A percentile compares a stretch with the other conserved stretches of the same genome.
Conservation (phyloP, 2,329 filamentous ascomycete species). For the Hypoxylon rubiginosum region DNA sequence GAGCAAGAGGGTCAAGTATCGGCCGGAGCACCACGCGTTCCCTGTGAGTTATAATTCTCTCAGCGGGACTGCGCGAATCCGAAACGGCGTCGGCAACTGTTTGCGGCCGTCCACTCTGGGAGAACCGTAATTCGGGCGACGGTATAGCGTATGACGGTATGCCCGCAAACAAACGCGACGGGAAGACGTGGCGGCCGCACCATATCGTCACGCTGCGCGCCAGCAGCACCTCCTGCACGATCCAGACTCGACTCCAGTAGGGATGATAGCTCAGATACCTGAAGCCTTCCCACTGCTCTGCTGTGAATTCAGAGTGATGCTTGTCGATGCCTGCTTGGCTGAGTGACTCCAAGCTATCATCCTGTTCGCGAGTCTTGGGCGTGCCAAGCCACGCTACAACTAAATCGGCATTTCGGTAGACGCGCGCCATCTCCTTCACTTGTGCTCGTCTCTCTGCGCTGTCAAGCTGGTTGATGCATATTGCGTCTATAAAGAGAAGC, state of each 20-base stretch:
- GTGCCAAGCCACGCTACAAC: conserved; percentile 36
- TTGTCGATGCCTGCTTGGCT: conserved; percentile 1
- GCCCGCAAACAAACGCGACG: conserved; percentile 24
- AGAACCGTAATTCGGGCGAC: background rate
- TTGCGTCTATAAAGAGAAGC: conserved; percentile 38
- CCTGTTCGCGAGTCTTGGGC: background rate
- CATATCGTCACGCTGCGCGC: conserved; percentile 29
- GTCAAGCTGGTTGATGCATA: conserved; percentile 38
- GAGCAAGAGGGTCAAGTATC: conserved; percentile 11
- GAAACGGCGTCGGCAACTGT: conserved; percentile 6
- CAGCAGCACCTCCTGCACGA: conserved; percentile 40
- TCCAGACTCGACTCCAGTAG: conserved; percentile 38
- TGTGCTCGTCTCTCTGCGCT: conserved; percentile 23
- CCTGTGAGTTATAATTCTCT: conserved; percentile 25
- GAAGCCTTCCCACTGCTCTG: conserved; percentile 27
- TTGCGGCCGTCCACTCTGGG: conserved; percentile 6
- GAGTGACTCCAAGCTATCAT: conserved; percentile 17
- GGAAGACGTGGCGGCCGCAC: conserved; percentile 35
- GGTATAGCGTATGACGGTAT: background rate
- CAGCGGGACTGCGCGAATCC: conserved; percentile 26
- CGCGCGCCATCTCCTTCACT: conserved; percentile 29
- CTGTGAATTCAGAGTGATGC: conserved; percentile 14
- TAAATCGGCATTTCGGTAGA: conserved; percentile 28
- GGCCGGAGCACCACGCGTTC: conserved; percentile 16
- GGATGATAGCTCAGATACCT: conserved; percentile 34